A percentile compares a stretch with the other conserved stretches of the same genome.
Evolutionary conservation across 2,329 filamentous ascomycete genomes (phyloP).

Genomic region (Epichloe hybrida): DNA sequence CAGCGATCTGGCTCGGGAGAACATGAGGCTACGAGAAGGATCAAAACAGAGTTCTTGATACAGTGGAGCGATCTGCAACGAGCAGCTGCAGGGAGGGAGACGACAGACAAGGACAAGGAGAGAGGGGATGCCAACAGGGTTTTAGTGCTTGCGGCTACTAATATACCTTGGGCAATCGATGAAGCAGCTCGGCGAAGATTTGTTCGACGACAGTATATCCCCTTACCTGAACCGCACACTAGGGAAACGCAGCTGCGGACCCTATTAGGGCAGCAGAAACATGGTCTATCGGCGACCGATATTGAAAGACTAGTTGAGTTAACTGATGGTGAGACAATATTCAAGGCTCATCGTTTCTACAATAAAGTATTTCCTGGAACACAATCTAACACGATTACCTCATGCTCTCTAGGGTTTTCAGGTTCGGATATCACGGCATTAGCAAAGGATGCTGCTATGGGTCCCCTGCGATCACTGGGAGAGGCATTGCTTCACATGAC

Average conservation of each 20-base stretch:
- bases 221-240: constrained; percentile 74
- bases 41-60: constrained; percentile 96
- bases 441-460: constrained; percentile 97
- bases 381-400: constrained; percentile 4
- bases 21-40: constrained; percentile 82
- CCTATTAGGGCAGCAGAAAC: constrained; percentile 76
- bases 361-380: not conserved
- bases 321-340: constrained; percentile 57
- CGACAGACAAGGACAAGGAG: constrained; percentile 50
- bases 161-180: constrained; percentile 94
- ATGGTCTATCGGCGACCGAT: constrained; percentile 58
- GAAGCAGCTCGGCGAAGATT: constrained; percentile 86
- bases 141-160: constrained; percentile 86
- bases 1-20: constrained; percentile 72
- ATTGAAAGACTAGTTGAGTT: constrained; percentile 60
- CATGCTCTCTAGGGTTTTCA: constrained; percentile 59
- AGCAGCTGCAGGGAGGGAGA: constrained; percentile 75
- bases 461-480: constrained; percentile 76
- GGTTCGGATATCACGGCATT: constrained; percentile 93
- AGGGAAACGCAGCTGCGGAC: constrained; percentile 66
- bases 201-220: constrained; percentile 90
- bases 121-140: constrained; percentile 76
- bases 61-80: constrained; percentile 93
- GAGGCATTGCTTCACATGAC: constrained; percentile 82
- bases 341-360: not conserved